A percentile compares a stretch with the other conserved stretches of the same genome.
These are phyloP conservation scores for Cryptococcus jaspeensis DNA, from an alignment of 1,284 basidiomycete species.

Conservation along the genomic window DNA sequence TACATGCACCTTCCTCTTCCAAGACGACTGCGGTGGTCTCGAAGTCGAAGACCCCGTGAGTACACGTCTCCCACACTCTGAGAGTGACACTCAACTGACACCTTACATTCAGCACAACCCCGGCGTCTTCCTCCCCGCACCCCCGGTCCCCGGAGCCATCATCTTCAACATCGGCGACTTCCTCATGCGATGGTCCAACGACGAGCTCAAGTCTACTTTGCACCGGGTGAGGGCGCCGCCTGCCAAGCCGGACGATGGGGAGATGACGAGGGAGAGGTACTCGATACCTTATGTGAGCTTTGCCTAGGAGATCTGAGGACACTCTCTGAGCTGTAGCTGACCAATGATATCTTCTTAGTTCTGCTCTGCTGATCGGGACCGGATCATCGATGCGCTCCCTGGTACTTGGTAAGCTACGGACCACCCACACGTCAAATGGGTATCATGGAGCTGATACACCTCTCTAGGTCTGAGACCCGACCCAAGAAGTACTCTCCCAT, in stretches of 20 bases:
- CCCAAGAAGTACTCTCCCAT: constrained; percentile 55
- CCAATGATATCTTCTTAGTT: constrained; percentile 45
- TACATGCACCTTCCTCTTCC: constrained; percentile 61
- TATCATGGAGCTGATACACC: too few species aligned
- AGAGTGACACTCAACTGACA: constrained; percentile 15
- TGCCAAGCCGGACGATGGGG: constrained; percentile 29
- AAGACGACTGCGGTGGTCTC: constrained; percentile 62
- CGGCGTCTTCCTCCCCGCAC: constrained; percentile 56
- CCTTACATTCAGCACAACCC: constrained; percentile 27
- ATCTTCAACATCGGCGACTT: constrained; percentile 65
- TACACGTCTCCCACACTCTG: neutral
- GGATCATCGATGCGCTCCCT: constrained; percentile 57
- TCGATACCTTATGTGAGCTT: constrained; percentile 60
- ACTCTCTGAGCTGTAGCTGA: neutral
- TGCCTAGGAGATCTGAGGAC: neutral
- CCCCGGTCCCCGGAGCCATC: constrained; percentile 58
- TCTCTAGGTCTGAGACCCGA: constrained; percentile 36
- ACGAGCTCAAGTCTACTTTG: constrained; percentile 60
- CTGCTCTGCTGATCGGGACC: constrained; percentile 52
- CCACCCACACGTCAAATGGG: too few species aligned
- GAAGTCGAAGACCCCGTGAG: constrained; percentile 60
- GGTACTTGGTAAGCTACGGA: constrained; percentile 51
- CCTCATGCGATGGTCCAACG: constrained; percentile 64
- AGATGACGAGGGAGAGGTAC: constrained; percentile 56
- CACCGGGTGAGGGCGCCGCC: constrained; percentile 61